These are phyloP conservation scores for Arctostaphylos glauca DNA, from an alignment of 148 eudicot species.

Conservation along the genomic window DNA sequence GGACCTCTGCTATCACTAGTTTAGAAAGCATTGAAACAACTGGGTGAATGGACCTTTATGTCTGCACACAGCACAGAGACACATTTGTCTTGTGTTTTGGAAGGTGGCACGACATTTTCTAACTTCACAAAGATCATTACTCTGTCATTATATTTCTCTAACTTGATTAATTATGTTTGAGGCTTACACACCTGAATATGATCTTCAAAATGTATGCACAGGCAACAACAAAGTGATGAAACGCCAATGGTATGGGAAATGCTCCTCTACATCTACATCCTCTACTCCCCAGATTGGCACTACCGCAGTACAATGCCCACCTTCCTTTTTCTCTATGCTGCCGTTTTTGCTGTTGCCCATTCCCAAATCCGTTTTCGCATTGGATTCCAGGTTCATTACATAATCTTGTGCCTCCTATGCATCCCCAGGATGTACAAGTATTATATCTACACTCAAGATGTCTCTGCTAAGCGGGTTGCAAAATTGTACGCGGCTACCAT, in stretches of 20 bases:
- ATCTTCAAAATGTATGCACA: slow-evolving; percentile 31
- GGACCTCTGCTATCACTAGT: not conserved
- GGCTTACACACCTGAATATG: not conserved
- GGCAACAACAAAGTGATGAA: slow-evolving; percentile 92
- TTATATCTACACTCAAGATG: slow-evolving; percentile 63
- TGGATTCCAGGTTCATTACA: slow-evolving; percentile 68
- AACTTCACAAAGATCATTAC: not conserved
- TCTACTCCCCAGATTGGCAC: slow-evolving; percentile 97
- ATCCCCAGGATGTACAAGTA: slow-evolving; percentile 96
- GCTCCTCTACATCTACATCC: slow-evolving; percentile 89
- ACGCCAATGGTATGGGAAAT: slow-evolving; percentile 98
- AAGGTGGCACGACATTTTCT: not conserved
- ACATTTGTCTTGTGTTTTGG: not conserved
- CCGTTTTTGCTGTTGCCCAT: slow-evolving; percentile 71
- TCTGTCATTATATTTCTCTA: not conserved
- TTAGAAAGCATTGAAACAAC: not conserved
- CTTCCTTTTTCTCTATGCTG: slow-evolving; percentile 78
- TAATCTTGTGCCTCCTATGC: slow-evolving; percentile 83
- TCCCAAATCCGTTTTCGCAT: slow-evolving; percentile 56
- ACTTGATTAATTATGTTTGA: slow-evolving; percentile 2
- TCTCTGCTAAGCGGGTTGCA: slow-evolving; percentile 67
- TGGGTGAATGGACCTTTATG: not conserved
- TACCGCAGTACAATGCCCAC: slow-evolving; percentile 94
- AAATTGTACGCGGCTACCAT: slow-evolving; percentile 58
- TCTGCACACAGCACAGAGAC: not conserved